Evolutionary conservation across 345 rosid species (phyloP).

Genomic region (Hibiscus syriacus): DNA sequence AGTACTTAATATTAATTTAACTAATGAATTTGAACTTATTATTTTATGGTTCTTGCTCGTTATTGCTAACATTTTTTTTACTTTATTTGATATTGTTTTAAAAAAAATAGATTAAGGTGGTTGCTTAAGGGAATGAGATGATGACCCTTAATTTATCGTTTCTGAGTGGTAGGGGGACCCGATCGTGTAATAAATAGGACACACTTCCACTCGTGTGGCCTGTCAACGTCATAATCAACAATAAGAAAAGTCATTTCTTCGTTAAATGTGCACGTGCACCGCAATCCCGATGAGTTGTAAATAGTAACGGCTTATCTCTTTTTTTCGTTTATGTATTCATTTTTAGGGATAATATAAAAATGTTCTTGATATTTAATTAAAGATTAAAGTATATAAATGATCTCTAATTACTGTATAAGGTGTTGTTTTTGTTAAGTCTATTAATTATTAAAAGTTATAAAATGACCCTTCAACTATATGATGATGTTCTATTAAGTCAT

Average conservation of each 20-base stretch:
- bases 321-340: background rate
- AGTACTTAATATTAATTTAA: background rate
- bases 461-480: too few species aligned
- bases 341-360: too few species aligned
- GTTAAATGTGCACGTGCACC: slow-evolving; percentile 28
- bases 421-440: too few species aligned
- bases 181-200: background rate
- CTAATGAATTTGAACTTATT: slow-evolving; percentile 13
- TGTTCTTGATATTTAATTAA: too few species aligned
- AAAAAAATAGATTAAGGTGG: background rate
- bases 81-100: background rate
- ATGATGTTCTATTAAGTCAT: too few species aligned
- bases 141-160: slow-evolving; percentile 28
- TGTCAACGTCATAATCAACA: slow-evolving; percentile 14
- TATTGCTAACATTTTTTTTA: background rate
- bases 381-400: too few species aligned
- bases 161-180: slow-evolving; percentile 12
- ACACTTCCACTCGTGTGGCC: slow-evolving; percentile 31
- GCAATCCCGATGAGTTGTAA: slow-evolving; percentile 19
- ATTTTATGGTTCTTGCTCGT: slow-evolving; percentile 10
- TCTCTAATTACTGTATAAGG: too few species aligned
- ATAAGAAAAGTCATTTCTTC: background rate
- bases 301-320: background rate
- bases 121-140: background rate
- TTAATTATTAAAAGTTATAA: too few species aligned